Conservation (phyloP, 306 rosid genomes). For the Corylus americana region DNA sequence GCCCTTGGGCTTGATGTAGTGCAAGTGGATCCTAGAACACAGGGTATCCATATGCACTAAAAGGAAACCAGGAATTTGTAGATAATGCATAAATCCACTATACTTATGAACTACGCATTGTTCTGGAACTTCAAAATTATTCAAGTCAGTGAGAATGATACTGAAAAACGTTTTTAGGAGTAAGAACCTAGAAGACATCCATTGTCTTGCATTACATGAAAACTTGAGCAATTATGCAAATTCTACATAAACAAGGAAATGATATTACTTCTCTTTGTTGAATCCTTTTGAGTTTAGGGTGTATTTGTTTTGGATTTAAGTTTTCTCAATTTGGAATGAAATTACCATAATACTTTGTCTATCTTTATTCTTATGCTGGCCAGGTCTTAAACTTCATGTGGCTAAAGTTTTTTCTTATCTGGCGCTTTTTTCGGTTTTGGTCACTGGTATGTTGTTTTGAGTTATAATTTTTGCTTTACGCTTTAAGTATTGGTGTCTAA, state of each 20-base stretch:
- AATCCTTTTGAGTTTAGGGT: background rate
- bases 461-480: conserved; percentile 15
- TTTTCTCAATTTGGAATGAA: conserved; percentile 5
- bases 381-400: conserved; percentile 96
- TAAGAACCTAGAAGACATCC: background rate
- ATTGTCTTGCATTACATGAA: background rate
- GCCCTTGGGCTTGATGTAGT: background rate
- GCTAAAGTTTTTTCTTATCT: conserved; percentile 83
- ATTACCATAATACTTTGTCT: conserved; percentile 15
- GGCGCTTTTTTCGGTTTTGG: conserved; percentile 97
- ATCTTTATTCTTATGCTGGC: conserved; percentile 30
- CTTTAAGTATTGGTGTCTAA: conserved; percentile 15
- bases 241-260: background rate
- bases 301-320: background rate
- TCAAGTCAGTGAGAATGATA: background rate
- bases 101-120: background rate
- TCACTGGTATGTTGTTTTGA: conserved; percentile 65
- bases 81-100: background rate
- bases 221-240: background rate
- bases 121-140: background rate
- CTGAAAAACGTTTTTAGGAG: background rate
- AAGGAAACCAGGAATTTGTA: background rate
- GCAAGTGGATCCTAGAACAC: background rate
- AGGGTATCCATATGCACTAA: background rate
- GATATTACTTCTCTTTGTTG: background rate